Evolutionary conservation across 371 early-diverging fungal genomes (phyloP), one percentile per base, ranked within the genome.

Genomic region (Chytridiales sp.): DNA sequence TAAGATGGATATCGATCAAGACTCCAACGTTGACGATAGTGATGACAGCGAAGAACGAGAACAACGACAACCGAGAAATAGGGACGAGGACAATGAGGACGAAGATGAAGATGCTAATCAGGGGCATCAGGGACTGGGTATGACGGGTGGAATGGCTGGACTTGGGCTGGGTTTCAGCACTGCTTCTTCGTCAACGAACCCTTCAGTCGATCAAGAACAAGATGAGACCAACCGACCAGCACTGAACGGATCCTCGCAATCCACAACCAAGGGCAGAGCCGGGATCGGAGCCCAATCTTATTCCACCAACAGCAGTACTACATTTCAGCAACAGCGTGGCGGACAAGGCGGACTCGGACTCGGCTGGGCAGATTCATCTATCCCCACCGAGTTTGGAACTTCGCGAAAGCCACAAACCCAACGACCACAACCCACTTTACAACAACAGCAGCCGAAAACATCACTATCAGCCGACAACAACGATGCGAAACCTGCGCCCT

Each of bases 61-160:
- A 13, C 26, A 42, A 11, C 34, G 49, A 0, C 44, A 15, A 27
- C 52, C 47, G 40, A 30, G 59, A 34, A 52, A 47, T 24, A 1
- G 39, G n/a, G 44, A 62, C 4, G 56, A 27, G n/a, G 58, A 61
- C 36, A 56, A 52, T 9, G 62, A 62, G 11, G 64, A 56, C 31
- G 56, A 50, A 30, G 53, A 47, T 21, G 47, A 40, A 27, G 42
- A 42, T n/a, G 34, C 34, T 8, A 39, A 51, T 22, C 39, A 30
- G 19, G 35, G 27, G 41, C n/a, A 32, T 21, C 8, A 21, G 65
- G 60, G 9, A 38, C 54, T 22, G 61, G 65, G 22, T 17, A 21
- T 19, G 61, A 24, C 31, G 34, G 22, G 31, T 38, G 44, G n/a
- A 8, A 27, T 17, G 15, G 38, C 53, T 38, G 53, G 38, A 9